Evolutionary conservation across 306 rosid genomes (phyloP).

Genomic region (Prunus armeniaca): DNA sequence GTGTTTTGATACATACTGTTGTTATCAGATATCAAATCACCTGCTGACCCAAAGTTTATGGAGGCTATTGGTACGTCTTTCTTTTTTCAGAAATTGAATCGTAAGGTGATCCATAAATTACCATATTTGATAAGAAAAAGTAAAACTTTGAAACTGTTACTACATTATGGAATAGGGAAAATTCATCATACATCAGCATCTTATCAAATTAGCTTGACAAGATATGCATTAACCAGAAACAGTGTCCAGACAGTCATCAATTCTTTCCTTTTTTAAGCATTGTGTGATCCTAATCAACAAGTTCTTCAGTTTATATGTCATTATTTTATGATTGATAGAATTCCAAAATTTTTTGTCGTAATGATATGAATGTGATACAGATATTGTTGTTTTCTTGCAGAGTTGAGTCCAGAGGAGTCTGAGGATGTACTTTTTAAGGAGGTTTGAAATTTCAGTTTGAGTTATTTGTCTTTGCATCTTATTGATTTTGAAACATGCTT

Average conservation of each 20-base stretch:
- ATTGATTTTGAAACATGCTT: neutral
- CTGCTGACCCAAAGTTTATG: slow-evolving; percentile 82
- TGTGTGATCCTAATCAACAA: neutral
- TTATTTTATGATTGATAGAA: neutral
- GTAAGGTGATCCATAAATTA: neutral
- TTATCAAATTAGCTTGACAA: neutral
- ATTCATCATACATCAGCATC: slow-evolving; percentile 14
- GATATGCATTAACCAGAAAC: neutral
- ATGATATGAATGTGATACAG: neutral
- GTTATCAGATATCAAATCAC: slow-evolving; percentile 79
- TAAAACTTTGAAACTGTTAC: slow-evolving; percentile 9
- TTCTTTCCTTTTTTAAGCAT: neutral
- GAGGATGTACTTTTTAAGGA: slow-evolving; percentile 99
- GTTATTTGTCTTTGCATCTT: slow-evolving; percentile 18
- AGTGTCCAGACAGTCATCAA: neutral
- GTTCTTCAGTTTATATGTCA: neutral
- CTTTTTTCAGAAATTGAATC: neutral
- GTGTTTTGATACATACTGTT: slow-evolving; percentile 4
- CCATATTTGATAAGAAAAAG: neutral
- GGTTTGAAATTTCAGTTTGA: slow-evolving; percentile 41
- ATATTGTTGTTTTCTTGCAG: slow-evolving; percentile 44
- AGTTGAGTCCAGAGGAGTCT: slow-evolving; percentile 91
- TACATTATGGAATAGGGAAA: slow-evolving; percentile 12
- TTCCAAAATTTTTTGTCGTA: neutral
- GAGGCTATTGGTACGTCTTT: slow-evolving; percentile 82